Evolutionary conservation across 139 green algal genomes (phyloP), one percentile per base, ranked within the genome.

Genomic region (Micromonas commoda): DNA sequence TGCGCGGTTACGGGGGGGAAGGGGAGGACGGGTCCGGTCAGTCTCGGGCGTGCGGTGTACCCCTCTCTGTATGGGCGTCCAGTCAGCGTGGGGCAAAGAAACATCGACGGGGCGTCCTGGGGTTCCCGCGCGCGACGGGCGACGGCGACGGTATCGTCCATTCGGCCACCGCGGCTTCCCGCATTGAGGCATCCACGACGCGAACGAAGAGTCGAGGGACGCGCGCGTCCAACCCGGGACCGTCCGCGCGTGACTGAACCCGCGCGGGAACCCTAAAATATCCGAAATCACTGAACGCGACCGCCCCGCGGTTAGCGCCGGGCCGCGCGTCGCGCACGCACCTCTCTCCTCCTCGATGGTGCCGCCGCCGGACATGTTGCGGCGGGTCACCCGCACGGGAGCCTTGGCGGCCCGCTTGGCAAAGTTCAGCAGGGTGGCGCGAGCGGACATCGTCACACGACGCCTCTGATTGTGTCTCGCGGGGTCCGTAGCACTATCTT

Each of bases 281-380:
- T 29, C 61, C 24, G 24, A 32, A 68, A 35, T 29, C 61, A 13
- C 16, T 68, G 5, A 13, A 20, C 61, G 52, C 19, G 19, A 19
- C 19, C 19, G 19, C n/a, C 61, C 4, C 61, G 61, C 61, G 61
- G n/a, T 19, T n/a, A 63, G 19, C 52, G 20, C 20, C 52, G 52
- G 20, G 20, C 20, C 23, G 21, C 68, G 37, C 34, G 34, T 0
- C 23, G 23, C 3, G 23, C 23, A 75, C 68, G 68, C 37, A 64
- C 38, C 38, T 2, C 28, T 75, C 33, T 75, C 68, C 61, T 61
- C 37, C 6, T 75, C 68, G 28, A 71, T 13, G 26, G 64, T 51
- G 13, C 26, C 64, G 28, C 64, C 64, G 64, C 28, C 26, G n/a
- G 64, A 71, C 64, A 71, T 71, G 26, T n/a, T 51, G 13, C 60